phyloP scores from a whole-genome alignment of 495 filamentous ascomycete genomes.

The Xylaria telfairii region DNA sequence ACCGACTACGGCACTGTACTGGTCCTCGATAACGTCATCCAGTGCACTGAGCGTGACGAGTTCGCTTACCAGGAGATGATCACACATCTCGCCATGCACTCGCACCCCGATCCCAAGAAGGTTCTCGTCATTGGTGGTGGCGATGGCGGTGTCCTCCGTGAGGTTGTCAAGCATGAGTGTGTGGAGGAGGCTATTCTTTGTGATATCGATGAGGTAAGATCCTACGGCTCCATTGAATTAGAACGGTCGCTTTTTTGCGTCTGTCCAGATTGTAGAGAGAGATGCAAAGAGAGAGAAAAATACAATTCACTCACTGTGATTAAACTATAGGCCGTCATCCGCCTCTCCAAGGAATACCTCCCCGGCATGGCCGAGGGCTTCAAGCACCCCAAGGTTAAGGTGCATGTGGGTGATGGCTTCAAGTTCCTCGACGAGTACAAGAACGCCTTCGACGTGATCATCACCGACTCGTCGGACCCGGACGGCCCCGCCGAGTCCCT shows the following conservation, averaged over 20 bases:
- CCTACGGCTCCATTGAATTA: neutral
- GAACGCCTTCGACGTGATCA: constrained; percentile 98
- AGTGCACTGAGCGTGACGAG: constrained; percentile 97
- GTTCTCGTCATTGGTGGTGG: constrained; percentile 98
- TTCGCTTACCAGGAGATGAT: constrained; percentile 99
- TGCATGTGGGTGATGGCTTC: constrained; percentile 95
- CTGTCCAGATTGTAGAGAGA: neutral
- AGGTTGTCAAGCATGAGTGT: constrained; percentile 96
- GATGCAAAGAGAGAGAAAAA: neutral
- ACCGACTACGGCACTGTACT: constrained; percentile 95
- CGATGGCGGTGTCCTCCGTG: constrained; percentile 94
- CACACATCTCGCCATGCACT: constrained; percentile 97
- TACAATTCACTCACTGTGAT: neutral
- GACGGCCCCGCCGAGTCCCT: constrained; percentile 94
- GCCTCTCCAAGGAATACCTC: constrained; percentile 97
- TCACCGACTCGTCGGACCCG: constrained; percentile 97
- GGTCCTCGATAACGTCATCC: constrained; percentile 99
- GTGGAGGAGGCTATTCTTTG: constrained; percentile 93
- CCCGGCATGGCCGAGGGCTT: constrained; percentile 93
- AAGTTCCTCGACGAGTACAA: constrained; percentile 92
- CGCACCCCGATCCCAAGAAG: constrained; percentile 96
- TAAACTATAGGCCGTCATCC: constrained; percentile 80
- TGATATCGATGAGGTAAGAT: constrained; percentile 92
- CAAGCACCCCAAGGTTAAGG: constrained; percentile 88
- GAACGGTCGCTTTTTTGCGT: neutral